Base-by-base conservation (phyloP, 768 basidiomycete species). In the Rubroboletus pulcherrimus region DNA sequence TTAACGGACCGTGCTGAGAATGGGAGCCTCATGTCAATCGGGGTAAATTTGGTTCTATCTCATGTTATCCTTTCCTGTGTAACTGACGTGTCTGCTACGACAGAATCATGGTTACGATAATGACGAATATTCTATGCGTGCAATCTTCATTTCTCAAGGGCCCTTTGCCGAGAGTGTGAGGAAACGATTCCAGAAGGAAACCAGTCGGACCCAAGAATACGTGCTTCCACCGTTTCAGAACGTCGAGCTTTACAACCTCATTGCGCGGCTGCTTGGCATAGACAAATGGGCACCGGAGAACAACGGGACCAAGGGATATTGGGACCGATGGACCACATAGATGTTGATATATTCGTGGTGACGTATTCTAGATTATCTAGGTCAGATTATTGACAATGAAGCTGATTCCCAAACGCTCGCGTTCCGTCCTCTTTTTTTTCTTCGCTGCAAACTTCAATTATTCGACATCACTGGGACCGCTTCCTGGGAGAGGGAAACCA, bases 71-170 rank as follows among this genome's bases (percentile, higher is more conserved):
- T 35, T 39, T 47, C 29, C 21, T 30, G 14, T 21, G 14, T 17
- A 12, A 34, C 54, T 61, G 38, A 49, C 42, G 46, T 35, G 54
- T 19, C 10, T 21, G 7, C 48, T 39, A 37, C 40, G 49, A 35
- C 60, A 91, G 87, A 92, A 84, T 60, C 93, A 95, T 65, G 93
- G 94, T 5, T 96, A 93, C 65, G 92, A 94, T 66, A 91, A 93
- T 59, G 70, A 79, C 19, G 84, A 84, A 49, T 63, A 74, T 12
- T 77, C 84, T 6, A 95, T 95, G 93, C 84, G 84, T 51, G 91
- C 93, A 2, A 84, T 92, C 70, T 95, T 96, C 72, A 83, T 94
- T 56, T 91, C 91, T 14, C 87, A 90, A 66, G 91, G 93, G 0
- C 92, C 93, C 0, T 93, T 93, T 71, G 82, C 87, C 9, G 68